Evolutionary conservation across 805 yeast genomes (phyloP).

Genomic region (Metschnikowia gruessii): DNA sequence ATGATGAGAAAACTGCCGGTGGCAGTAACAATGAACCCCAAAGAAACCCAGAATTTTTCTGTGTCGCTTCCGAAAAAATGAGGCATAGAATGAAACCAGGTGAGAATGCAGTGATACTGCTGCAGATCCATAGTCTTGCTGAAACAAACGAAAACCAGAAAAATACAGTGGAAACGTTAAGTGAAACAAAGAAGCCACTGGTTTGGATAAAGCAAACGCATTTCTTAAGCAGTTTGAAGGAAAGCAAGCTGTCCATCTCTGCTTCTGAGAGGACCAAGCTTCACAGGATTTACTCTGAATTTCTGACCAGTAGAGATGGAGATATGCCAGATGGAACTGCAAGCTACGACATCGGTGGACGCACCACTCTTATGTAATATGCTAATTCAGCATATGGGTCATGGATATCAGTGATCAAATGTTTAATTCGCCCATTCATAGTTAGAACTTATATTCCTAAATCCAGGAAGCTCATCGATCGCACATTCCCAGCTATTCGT

Average conservation of each 20-base stretch:
- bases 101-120: constrained; percentile 40
- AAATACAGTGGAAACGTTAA: constrained; percentile 6
- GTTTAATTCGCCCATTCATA: too few species aligned
- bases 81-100: constrained; percentile 31
- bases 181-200: constrained; percentile 17
- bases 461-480: too few species aligned
- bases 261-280: constrained; percentile 64
- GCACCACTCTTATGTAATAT: constrained; percentile 72
- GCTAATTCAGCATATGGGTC: neutral
- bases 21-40: constrained; percentile 5
- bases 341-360: constrained; percentile 77
- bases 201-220: constrained; percentile 54
- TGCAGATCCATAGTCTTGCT: constrained; percentile 43
- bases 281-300: constrained; percentile 61
- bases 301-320: constrained; percentile 76
- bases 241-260: constrained; percentile 90
- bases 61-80: constrained; percentile 35
- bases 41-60: constrained; percentile 36
- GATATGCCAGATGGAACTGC: constrained; percentile 85
- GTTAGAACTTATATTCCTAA: too few species aligned
- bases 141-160: constrained; percentile 1
- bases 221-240: constrained; percentile 58
- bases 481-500: too few species aligned
- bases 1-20: constrained; percentile 27
- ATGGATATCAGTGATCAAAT: neutral